Percentiles rank a stretch among this genome's conserved stretches.
Conservation (phyloP, 2,329 filamentous ascomycete species). For the Diaporthe sp. region DNA sequence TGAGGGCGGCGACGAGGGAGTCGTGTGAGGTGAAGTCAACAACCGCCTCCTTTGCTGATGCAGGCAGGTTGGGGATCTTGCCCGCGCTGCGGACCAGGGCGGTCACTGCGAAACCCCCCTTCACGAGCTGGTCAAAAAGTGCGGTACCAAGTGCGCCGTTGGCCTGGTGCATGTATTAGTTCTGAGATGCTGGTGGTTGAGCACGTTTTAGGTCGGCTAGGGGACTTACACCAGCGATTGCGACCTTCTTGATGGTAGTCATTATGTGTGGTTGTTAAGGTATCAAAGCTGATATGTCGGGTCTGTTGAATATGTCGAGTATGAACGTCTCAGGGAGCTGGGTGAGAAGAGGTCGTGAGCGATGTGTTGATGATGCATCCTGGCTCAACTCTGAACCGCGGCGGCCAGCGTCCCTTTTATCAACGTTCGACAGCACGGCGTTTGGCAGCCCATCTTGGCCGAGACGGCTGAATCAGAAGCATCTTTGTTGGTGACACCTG, state of each 20-base stretch:
- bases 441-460: not conserved
- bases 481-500: not conserved
- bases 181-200: not conserved
- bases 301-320: not conserved
- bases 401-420: conserved; percentile 17
- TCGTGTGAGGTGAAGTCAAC: conserved; percentile 51
- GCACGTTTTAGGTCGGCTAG: not conserved
- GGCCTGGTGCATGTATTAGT: conserved; percentile 39
- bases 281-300: not conserved
- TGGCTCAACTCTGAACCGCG: not conserved
- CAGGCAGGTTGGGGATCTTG: conserved; percentile 46
- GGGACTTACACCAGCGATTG: conserved; percentile 52
- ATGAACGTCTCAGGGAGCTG: not conserved
- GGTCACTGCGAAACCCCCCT: conserved; percentile 51
- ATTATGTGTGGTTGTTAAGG: not conserved
- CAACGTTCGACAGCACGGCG: not conserved
- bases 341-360: not conserved
- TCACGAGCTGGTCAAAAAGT: conserved; percentile 31
- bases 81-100: conserved; percentile 51
- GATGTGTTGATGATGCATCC: not conserved
- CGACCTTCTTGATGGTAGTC: conserved; percentile 54
- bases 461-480: not conserved
- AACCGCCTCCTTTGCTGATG: conserved; percentile 43
- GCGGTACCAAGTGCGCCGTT: conserved; percentile 52
- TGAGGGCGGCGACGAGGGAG: conserved; percentile 61